Base-by-base conservation (phyloP, 768 basidiomycete species). In the Tylopilus felleus region DNA sequence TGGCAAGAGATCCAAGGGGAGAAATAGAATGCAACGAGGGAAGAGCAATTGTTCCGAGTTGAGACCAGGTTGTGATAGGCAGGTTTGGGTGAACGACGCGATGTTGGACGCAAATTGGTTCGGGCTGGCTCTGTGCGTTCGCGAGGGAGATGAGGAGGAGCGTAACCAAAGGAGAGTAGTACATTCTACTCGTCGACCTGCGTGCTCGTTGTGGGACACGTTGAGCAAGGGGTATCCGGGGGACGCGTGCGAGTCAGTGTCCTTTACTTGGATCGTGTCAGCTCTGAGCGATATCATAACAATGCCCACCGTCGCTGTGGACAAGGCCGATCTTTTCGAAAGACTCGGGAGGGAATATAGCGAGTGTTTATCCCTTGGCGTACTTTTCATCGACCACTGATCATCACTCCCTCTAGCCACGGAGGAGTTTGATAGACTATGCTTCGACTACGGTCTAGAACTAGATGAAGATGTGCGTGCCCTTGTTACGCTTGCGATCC, bases 381-480 rank as follows among this genome's bases (percentile, higher is more conserved):
- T 17, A 31, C 54, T 47, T 60, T 35, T 59, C 60, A 9, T 36
- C 9, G 35, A 16, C 29, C n/a, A 40, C 52, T 53, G 49, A 63
- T 54, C 52, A 43, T 47, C 52, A 52, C 57, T 45, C 49, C 48
- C 51, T 65, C 65, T 50, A 98, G 96, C 93, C 47, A 85, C 90
- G 40, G 88, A 96, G 58, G 94, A 95, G 59, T 98, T 98, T 63
- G 97, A 98, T 74, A 83, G 84, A 67, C 81, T 98, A 49, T 90
- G 92, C 63, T 99, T 99, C 75, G 93, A 98, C 61, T 99, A 95
- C 73, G 97, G 97, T 51, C 77, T 99, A 44, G 97, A 99, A 74
- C 78, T 98, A 31, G 97, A 99, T 66, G 97, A 97, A 74, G 97
- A 99, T 75, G 96, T 98, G 66, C 61, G 88, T 77, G 16, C 29